These are phyloP conservation scores for Sabuloglossum arenarium DNA, from an alignment of 495 filamentous ascomycete species.

Conservation along the genomic window DNA sequence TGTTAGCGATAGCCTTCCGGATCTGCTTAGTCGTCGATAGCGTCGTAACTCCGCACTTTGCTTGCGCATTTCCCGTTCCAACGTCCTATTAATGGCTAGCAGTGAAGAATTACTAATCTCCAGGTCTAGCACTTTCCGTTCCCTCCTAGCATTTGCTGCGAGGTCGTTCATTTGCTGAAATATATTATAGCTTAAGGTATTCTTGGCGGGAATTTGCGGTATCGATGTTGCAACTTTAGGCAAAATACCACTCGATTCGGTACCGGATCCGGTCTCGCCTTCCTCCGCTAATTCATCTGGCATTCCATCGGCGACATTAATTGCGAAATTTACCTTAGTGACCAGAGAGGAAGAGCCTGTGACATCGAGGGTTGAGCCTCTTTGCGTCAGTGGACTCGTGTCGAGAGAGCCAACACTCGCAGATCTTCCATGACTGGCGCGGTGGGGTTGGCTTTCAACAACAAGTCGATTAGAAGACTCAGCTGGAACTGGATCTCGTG, in stretches of 20 bases:
- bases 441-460: neutral
- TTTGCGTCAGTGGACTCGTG: neutral
- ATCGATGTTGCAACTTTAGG: slow-evolving; percentile 6
- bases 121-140: slow-evolving; percentile 91
- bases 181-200: slow-evolving; percentile 8
- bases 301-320: neutral
- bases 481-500: neutral
- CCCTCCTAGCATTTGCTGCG: slow-evolving; percentile 66
- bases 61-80: slow-evolving; percentile 80
- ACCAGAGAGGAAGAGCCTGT: neutral
- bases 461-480: neutral
- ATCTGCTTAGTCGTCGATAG: slow-evolving; percentile 59
- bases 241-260: neutral
- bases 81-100: slow-evolving; percentile 83
- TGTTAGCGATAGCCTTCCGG: slow-evolving; percentile 44
- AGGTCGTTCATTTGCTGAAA: slow-evolving; percentile 39
- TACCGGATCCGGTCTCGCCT: neutral
- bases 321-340: neutral
- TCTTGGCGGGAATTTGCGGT: slow-evolving; percentile 28
- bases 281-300: neutral
- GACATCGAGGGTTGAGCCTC: neutral
- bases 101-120: slow-evolving; percentile 95
- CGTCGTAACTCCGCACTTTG: slow-evolving; percentile 75
- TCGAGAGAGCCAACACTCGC: slow-evolving; percentile 5
- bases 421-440: slow-evolving; percentile 3